These are phyloP conservation scores for Pichia inconspicua DNA, from an alignment of 1,139 yeast species.

Conservation along the genomic window DNA sequence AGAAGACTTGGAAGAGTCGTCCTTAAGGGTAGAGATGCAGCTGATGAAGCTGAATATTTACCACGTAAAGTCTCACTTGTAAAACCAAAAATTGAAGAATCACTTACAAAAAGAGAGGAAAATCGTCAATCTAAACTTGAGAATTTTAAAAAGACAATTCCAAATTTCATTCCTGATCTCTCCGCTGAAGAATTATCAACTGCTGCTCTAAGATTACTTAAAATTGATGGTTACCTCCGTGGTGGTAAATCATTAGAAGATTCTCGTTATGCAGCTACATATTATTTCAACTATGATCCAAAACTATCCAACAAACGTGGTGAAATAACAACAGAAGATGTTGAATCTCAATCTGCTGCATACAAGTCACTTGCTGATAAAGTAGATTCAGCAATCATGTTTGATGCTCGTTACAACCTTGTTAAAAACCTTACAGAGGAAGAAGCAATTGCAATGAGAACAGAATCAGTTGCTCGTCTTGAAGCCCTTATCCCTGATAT, in stretches of 20 bases:
- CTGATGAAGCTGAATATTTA: constrained; percentile 48
- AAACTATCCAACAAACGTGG: constrained; percentile 37
- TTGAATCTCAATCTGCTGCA: constrained; percentile 3
- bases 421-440: constrained; percentile 30
- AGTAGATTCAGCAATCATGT: constrained; percentile 28
- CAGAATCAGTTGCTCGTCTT: constrained; percentile 26
- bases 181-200: constrained; percentile 25
- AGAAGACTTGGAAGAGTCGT: constrained; percentile 75
- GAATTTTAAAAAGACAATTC: constrained; percentile 22
- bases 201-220: constrained; percentile 46
- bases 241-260: constrained; percentile 48
- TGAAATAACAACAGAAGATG: constrained; percentile 31
- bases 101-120: constrained; percentile 32
- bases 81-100: constrained; percentile 41
- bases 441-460: constrained; percentile 27
- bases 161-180: constrained; percentile 6
- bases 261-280: constrained; percentile 51
- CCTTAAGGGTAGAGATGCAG: constrained; percentile 42
- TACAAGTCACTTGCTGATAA: constrained; percentile 15
- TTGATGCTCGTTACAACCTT: constrained; percentile 35
- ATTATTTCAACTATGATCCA: constrained; percentile 41
- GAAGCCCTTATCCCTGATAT: constrained; percentile 21
- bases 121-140: constrained; percentile 30
- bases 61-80: constrained; percentile 56
- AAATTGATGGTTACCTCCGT: constrained; percentile 41